Evolutionary conservation across 176 grass and related monocot genomes (phyloP).

Genomic region (Avena eriantha): DNA sequence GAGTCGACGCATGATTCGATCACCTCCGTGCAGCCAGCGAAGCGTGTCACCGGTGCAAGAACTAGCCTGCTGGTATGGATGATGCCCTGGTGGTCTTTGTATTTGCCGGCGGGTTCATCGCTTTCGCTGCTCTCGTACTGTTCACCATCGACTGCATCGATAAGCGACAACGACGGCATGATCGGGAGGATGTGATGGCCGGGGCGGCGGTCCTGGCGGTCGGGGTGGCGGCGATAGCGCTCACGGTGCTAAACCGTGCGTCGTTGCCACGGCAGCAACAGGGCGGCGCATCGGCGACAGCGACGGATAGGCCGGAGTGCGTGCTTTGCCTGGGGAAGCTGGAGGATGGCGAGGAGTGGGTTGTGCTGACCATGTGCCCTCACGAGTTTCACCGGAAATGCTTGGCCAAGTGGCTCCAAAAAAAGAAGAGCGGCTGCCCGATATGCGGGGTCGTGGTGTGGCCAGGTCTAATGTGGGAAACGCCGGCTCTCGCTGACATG

Average conservation of each 20-base stretch:
- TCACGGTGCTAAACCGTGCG: background rate
- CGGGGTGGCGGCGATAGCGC: background rate
- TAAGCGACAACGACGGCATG: background rate
- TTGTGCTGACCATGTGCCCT: background rate
- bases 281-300: background rate
- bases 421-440: background rate
- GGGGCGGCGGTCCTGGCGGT: no score
- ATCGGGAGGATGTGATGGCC: background rate
- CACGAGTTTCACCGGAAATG: background rate
- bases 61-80: no score
- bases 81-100: no score
- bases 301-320: background rate
- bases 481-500: background rate
- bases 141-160: background rate
- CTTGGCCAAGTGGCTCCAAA: background rate
- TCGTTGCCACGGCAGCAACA: background rate
- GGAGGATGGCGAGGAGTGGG: background rate
- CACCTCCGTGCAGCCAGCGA: no score
- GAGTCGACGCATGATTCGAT: no score
- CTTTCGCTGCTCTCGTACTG: no score
- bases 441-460: background rate
- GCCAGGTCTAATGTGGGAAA: background rate
- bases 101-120: no score
- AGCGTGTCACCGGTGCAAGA: no score
- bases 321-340: background rate